A percentile compares a stretch with the other conserved stretches of the same genome.
phyloP scores from a whole-genome alignment of 208 protist genomes.

The Jaenimonas drosophilae region DNA sequence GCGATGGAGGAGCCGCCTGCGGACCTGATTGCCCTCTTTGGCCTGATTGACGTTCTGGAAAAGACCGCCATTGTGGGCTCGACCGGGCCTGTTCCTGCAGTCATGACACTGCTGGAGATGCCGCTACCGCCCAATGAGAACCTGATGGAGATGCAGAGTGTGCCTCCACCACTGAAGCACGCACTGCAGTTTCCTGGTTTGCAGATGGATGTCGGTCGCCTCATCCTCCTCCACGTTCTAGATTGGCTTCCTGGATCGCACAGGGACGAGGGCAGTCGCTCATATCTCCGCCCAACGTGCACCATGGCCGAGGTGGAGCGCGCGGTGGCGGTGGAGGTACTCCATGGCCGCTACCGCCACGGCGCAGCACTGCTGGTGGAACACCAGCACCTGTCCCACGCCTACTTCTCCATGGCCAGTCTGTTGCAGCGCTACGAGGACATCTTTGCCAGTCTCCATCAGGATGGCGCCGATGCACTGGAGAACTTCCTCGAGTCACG shows the following conservation, averaged over 20 bases:
- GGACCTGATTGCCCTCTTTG: constrained; percentile 37
- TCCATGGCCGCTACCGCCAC: constrained; percentile 22
- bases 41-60: constrained; percentile 52
- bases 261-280: too few relatives aligned
- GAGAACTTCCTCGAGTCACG: constrained; percentile 41
- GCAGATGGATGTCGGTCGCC: constrained; percentile 19
- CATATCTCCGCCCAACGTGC: neutral
- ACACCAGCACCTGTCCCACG: constrained; percentile 21
- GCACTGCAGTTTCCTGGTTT: too few relatives aligned
- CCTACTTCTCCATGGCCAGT: constrained; percentile 28
- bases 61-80: constrained; percentile 22
- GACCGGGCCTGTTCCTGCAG: constrained; percentile 32
- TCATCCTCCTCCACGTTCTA: constrained; percentile 57
- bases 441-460: constrained; percentile 14
- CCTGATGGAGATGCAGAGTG: too few relatives aligned
- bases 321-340: constrained; percentile 52
- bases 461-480: constrained; percentile 25
- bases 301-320: constrained; percentile 35
- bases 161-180: too few relatives aligned
- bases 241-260: constrained; percentile 44
- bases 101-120: constrained; percentile 7
- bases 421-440: constrained; percentile 23
- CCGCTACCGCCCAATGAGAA: too few relatives aligned
- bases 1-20: constrained; percentile 6
- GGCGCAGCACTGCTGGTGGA: constrained; percentile 33